Conservation (phyloP, 495 filamentous ascomycete species). For the Aspergillus ellipticus region DNA sequence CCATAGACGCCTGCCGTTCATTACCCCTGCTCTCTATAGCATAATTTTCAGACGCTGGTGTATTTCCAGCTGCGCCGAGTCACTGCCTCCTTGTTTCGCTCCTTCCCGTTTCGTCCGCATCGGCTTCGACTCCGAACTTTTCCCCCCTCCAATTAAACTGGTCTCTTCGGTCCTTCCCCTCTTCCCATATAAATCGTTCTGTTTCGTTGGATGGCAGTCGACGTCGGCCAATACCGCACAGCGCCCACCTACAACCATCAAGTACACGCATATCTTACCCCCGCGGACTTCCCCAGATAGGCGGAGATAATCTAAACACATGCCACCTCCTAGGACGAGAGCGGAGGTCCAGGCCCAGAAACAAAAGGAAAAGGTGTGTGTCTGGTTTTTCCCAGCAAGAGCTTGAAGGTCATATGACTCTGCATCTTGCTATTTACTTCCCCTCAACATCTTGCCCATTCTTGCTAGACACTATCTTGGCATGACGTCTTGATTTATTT, state of each 20-base stretch:
- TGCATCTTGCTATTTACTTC: neutral
- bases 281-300: conserved; percentile 20
- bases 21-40: neutral
- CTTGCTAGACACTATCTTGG: no score
- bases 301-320: conserved; percentile 43
- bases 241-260: conserved; percentile 3
- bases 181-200: neutral
- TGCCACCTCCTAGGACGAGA: conserved; percentile 65
- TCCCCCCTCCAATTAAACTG: neutral
- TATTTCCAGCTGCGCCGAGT: neutral
- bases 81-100: conserved; percentile 5
- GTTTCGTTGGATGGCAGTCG: conserved; percentile 27
- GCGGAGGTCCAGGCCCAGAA: conserved; percentile 89
- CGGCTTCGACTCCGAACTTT: neutral
- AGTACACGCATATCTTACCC: conserved; percentile 3
- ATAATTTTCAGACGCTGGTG: neutral
- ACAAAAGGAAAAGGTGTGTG: conserved; percentile 84
- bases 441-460: neutral
- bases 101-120: neutral
- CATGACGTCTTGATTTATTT: neutral
- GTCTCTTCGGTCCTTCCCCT: neutral
- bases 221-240: conserved; percentile 4
- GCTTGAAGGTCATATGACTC: neutral
- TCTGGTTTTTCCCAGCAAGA: neutral
- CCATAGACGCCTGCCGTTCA: neutral